phyloP scores from a whole-genome alignment of 768 basidiomycete genomes.

The Boletales sp. region DNA sequence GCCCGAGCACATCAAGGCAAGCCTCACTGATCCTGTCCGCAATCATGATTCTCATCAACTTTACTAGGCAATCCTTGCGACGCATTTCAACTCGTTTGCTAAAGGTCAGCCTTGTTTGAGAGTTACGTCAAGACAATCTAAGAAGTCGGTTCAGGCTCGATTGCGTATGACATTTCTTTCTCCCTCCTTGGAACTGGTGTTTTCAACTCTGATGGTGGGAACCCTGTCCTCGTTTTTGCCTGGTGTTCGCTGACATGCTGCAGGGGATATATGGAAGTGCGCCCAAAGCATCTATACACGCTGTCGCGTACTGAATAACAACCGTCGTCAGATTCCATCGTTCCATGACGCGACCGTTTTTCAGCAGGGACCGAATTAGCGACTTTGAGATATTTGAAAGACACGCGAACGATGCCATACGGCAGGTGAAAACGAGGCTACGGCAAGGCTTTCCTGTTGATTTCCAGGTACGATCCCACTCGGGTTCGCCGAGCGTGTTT shows the following conservation, averaged over 20 bases:
- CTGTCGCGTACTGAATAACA: not conserved
- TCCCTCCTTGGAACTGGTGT: conserved; percentile 54
- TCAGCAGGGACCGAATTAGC: conserved; percentile 48
- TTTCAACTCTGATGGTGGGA: conserved; percentile 53
- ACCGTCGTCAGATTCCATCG: conserved; percentile 47
- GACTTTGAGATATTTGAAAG: conserved; percentile 54
- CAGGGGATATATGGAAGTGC: conserved; percentile 59
- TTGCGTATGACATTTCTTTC: not conserved
- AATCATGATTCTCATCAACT: not conserved
- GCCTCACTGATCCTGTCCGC: not conserved
- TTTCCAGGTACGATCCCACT: conserved; percentile 40
- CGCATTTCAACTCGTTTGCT: conserved; percentile 40
- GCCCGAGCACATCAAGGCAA: conserved; percentile 45
- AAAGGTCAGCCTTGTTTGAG: conserved; percentile 30
- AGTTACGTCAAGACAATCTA: conserved; percentile 15
- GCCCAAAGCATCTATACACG: not conserved
- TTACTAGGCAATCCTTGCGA: conserved; percentile 39
- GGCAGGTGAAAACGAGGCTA: conserved; percentile 40
- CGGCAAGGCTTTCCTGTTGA: conserved; percentile 50
- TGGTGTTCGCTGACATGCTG: not conserved
- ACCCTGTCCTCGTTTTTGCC: not conserved
- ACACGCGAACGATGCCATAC: conserved; percentile 48
- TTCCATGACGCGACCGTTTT: conserved; percentile 59
- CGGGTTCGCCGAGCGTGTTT: not conserved
- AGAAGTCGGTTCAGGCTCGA: conserved; percentile 12